Conservation (phyloP, 768 basidiomycete genomes). For the Psilocybe subaeruginosa region DNA sequence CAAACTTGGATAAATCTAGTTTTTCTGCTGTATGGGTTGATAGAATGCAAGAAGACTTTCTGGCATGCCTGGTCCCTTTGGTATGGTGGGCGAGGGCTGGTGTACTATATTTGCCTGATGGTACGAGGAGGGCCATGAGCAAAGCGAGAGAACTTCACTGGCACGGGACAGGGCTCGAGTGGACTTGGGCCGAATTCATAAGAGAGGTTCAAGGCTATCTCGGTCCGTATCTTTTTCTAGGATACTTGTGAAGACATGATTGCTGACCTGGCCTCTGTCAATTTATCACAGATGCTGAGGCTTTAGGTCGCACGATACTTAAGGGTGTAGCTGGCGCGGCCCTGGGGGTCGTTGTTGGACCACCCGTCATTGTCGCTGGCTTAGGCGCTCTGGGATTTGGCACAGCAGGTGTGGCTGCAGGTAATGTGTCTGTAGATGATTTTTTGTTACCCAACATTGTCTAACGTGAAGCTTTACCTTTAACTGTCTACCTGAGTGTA, state of each 20-base stretch:
- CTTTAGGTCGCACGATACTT: neutral
- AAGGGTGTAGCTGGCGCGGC: constrained; percentile 12
- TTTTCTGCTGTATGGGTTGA: neutral
- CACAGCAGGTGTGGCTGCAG: constrained; percentile 15
- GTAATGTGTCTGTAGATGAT: no score
- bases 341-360: constrained; percentile 13
- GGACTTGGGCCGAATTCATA: neutral
- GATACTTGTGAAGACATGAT: no score
- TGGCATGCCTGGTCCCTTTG: neutral
- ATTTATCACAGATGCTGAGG: neutral
- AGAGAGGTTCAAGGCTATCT: neutral
- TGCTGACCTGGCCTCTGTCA: neutral
- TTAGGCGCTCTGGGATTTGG: constrained; percentile 20
- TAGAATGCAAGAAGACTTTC: neutral
- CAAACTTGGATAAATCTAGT: neutral
- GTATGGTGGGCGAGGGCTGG: neutral
- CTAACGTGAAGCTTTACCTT: neutral
- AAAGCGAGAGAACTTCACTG: neutral
- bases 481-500: neutral
- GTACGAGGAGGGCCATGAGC: neutral
- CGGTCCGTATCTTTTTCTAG: neutral
- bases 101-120: neutral
- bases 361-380: constrained; percentile 10
- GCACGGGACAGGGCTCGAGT: neutral
- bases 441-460: no score